These are phyloP conservation scores for Mucor plumbeus DNA, from an alignment of 371 early-diverging fungal species.

Conservation along the genomic window DNA sequence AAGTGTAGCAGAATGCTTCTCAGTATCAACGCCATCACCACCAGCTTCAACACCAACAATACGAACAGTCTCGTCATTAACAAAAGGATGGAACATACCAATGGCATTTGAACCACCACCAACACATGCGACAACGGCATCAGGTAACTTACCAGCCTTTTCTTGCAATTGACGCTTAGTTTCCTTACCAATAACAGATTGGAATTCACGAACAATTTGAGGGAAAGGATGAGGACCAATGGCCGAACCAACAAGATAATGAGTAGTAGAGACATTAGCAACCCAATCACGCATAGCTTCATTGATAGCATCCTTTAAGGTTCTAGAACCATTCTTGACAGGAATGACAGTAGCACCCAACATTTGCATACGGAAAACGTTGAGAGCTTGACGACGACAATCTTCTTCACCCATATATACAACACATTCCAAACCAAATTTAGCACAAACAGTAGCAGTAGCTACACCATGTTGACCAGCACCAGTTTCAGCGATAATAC, in stretches of 20 bases:
- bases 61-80: constrained; percentile 79
- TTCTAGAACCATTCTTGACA: constrained; percentile 79
- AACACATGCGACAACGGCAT: constrained; percentile 94
- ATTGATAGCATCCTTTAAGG: constrained; percentile 97
- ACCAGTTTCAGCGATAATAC: constrained; percentile 98
- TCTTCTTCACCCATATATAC: constrained; percentile 98
- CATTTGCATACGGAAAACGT: constrained; percentile 95
- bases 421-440: constrained; percentile 93
- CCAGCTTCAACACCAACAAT: constrained; percentile 95
- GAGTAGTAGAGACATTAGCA: constrained; percentile 90
- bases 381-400: constrained; percentile 91
- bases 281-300: constrained; percentile 99
- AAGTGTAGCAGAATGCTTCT: constrained; percentile 90
- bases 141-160: constrained; percentile 85
- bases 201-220: constrained; percentile 94
- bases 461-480: constrained; percentile 99
- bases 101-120: constrained; percentile 95
- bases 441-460: constrained; percentile 97
- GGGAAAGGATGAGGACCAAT: constrained; percentile 97
- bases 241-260: constrained; percentile 96
- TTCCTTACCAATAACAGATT: constrained; percentile 91
- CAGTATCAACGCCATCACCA: constrained; percentile 87
- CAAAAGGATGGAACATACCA: constrained; percentile 96
- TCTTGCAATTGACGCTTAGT: constrained; percentile 83
- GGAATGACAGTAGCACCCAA: constrained; percentile 94